Evolutionary conservation across 257 asterid species (phyloP), one percentile per base, ranked within the genome.

Genomic region (Solanum stenotomum): DNA sequence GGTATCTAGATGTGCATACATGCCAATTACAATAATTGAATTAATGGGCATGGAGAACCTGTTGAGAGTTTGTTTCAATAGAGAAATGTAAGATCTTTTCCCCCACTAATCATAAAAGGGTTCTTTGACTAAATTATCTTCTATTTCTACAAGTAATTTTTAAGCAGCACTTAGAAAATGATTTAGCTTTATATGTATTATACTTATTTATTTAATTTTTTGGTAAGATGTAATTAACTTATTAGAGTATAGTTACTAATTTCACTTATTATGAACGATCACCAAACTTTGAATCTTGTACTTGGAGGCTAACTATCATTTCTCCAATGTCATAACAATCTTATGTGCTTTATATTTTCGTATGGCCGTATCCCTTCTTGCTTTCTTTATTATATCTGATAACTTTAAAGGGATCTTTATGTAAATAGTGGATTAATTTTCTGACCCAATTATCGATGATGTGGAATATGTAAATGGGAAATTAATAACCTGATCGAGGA

Each of bases 401-500:
- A 5, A 49, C 20, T 6, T 56, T 20, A 20, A 7, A 56, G 12
- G 5, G n/a, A 59, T 56, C 11, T 56, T 56, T 20, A 63, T 5
- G 2, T 4, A 23, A 63, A 61, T 61, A 23, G 14, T 23, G 1
- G 13, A 8, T 10, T 0, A n/a, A 63, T 8, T 63, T 63, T 63
- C 27, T 44, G 8, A 8, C 70, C 4, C 29, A 8, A 4, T 23
- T 61, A 61, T 61, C 29, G 29, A 23, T 10, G 70, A 2, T 56
- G 4, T 1, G 4, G n/a, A 56, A 49, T 49, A 49, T 15, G 18
- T 18, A 56, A 56, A 56, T 56, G 5, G 5, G 35, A 34, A 83
- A 71, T 20, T 20, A 59, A 52, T 71, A 85, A 93, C 98, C 98
- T 96, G 98, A 85, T 96, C 99, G 1, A 95, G 97, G 87, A 95